Evolutionary conservation across 768 basidiomycete species (phyloP).

Genomic region (Trichaptum fuscoviolaceum): DNA sequence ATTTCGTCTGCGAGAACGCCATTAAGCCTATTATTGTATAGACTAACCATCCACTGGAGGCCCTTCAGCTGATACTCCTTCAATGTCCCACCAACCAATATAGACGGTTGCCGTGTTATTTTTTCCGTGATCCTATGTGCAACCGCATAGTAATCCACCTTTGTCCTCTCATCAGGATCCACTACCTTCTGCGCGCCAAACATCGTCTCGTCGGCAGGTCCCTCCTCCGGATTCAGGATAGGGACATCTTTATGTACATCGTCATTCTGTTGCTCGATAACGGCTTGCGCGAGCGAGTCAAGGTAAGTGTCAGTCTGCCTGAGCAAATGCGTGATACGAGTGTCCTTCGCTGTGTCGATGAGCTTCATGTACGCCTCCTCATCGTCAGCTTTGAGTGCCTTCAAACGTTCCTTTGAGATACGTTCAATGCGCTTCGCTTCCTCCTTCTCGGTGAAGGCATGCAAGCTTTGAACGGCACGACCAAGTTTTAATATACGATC

Average conservation of each 20-base stretch:
- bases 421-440: conserved; percentile 96
- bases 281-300: conserved; percentile 91
- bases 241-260: conserved; percentile 33
- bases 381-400: conserved; percentile 95
- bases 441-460: conserved; percentile 90
- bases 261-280: conserved; percentile 87
- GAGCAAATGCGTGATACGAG: conserved; percentile 93
- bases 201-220: conserved; percentile 77
- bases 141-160: conserved; percentile 94
- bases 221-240: conserved; percentile 58
- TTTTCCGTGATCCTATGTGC: conserved; percentile 91
- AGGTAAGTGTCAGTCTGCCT: conserved; percentile 93
- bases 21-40: conserved; percentile 94
- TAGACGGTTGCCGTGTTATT: conserved; percentile 61
- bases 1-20: conserved; percentile 95
- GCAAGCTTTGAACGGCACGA: conserved; percentile 76
- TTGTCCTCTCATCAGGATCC: conserved; percentile 60
- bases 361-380: conserved; percentile 99
- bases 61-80: conserved; percentile 96
- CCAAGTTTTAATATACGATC: conserved; percentile 59
- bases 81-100: conserved; percentile 82
- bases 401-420: conserved; percentile 95
- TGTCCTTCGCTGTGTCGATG: conserved; percentile 98
- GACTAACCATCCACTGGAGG: conserved; percentile 96
- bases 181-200: conserved; percentile 78